These are phyloP conservation scores for Aspergillus funiculosus DNA, from an alignment of 495 filamentous ascomycete species.

Conservation along the genomic window DNA sequence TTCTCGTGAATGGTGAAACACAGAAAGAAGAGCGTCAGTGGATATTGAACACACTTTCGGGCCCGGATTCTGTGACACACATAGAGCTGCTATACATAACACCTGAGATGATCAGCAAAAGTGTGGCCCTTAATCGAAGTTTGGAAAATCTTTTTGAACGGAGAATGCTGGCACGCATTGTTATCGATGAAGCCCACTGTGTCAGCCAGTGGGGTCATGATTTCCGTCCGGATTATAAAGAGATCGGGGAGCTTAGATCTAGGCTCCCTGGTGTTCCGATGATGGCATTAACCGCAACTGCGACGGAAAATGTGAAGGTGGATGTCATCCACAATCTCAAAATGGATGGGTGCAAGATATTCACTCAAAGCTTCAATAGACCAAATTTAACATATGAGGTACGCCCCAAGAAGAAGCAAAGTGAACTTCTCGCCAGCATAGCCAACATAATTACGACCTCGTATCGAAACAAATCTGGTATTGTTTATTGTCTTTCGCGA, in stretches of 20 bases:
- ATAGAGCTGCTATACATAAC: conserved; percentile 90
- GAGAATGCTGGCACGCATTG: conserved; percentile 74
- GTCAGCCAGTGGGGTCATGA: conserved; percentile 99
- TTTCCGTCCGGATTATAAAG: conserved; percentile 94
- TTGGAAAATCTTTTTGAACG: conserved; percentile 59
- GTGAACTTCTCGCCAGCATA: conserved; percentile 59
- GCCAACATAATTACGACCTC: conserved; percentile 60
- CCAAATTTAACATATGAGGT: conserved; percentile 89
- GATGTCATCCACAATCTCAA: conserved; percentile 85
- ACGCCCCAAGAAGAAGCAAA: conserved; percentile 48
- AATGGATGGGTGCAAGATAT: conserved; percentile 68
- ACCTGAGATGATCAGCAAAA: conserved; percentile 92
- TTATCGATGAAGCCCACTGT: conserved; percentile 97
- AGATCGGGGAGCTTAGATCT: conserved; percentile 63
- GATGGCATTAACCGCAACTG: conserved; percentile 92
- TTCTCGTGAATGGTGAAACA: conserved; percentile 71
- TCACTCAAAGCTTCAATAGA: conserved; percentile 89
- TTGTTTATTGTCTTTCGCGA: conserved; percentile 89
- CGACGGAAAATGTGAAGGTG: conserved; percentile 82
- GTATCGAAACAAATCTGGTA: conserved; percentile 72
- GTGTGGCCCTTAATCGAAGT: conserved; percentile 50
- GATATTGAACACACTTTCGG: conserved; percentile 56
- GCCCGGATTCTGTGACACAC: conserved; percentile 55
- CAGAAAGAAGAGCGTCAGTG: conserved; percentile 46
- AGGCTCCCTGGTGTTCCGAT: conserved; percentile 73